Evolutionary conservation across 768 basidiomycete species (phyloP).

Genomic region (Asterophora parasitica): DNA sequence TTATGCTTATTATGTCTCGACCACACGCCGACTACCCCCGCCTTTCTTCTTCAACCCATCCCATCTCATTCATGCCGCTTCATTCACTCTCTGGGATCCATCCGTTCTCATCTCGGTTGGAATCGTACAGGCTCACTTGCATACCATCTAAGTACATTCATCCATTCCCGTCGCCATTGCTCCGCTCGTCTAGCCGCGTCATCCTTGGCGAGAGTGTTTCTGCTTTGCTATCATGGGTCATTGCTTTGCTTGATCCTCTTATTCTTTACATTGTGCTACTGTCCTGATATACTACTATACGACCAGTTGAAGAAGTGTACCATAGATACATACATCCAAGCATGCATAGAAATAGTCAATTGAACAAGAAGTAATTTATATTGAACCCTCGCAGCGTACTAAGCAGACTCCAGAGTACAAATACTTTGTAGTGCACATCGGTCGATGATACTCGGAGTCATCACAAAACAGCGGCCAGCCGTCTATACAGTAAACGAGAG

Average conservation of each 20-base stretch:
- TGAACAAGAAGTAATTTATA: not conserved
- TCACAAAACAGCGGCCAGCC: too few relatives aligned
- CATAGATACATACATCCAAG: conserved; percentile 3
- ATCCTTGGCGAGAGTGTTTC: conserved; percentile 3
- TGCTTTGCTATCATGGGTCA: conserved; percentile 4
- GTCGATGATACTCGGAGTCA: too few relatives aligned
- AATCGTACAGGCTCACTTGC: conserved; percentile 7
- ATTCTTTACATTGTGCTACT: not conserved
- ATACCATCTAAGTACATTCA: not conserved
- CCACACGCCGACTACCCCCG: conserved; percentile 8
- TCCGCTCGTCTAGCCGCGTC: conserved; percentile 1
- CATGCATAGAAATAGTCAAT: not conserved
- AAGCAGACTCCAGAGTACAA: too few relatives aligned
- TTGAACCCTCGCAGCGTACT: not conserved
- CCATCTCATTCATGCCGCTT: not conserved
- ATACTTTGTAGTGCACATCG: too few relatives aligned
- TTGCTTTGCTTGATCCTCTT: conserved; percentile 4
- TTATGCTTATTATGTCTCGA: conserved; percentile 17
- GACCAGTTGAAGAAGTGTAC: conserved; percentile 2
- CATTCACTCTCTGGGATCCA: conserved; percentile 7
- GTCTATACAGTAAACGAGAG: too few relatives aligned
- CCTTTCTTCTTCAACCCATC: not conserved
- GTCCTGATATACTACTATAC: conserved; percentile 1
- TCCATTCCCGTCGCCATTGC: conserved; percentile 1
- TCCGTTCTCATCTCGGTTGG: conserved; percentile 2